phyloP scores from a whole-genome alignment of 2,329 filamentous ascomycete species.

The Fusarium verticillioides region DNA sequence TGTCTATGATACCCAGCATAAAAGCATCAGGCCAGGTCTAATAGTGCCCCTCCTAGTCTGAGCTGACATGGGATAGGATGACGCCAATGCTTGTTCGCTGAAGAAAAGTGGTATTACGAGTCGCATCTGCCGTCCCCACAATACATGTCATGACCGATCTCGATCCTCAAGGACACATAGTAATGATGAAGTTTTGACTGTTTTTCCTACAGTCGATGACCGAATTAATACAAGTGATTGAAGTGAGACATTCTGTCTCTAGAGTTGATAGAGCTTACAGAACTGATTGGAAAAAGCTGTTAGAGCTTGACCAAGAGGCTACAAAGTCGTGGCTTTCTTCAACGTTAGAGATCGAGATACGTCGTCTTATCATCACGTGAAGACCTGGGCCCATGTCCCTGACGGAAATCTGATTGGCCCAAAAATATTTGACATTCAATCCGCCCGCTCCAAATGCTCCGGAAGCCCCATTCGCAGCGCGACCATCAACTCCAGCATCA shows the following conservation, averaged over 20 bases:
- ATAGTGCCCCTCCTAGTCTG: conserved; percentile 21
- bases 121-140: conserved; percentile 35
- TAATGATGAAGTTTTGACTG: conserved; percentile 21
- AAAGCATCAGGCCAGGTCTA: conserved; percentile 19
- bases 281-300: background rate
- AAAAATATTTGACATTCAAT: conserved; percentile 39
- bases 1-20: conserved; percentile 34
- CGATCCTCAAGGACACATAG: background rate
- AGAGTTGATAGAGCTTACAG: background rate
- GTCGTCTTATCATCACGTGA: conserved; percentile 44
- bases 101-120: conserved; percentile 32
- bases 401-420: conserved; percentile 28
- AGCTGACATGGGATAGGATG: conserved; percentile 13
- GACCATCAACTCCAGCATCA: conserved; percentile 37
- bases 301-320: background rate
- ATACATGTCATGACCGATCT: conserved; percentile 21
- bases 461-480: conserved; percentile 36
- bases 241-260: background rate
- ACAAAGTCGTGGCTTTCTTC: conserved; percentile 7
- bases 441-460: conserved; percentile 38
- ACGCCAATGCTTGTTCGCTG: conserved; percentile 21
- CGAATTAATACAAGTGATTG: background rate
- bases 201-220: background rate
- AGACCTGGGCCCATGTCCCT: background rate
- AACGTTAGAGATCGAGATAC: conserved; percentile 26